A percentile compares a stretch with the other conserved stretches of the same genome.
Conservation (phyloP, 306 rosid genomes). For the Aeschynomene evenia region DNA sequence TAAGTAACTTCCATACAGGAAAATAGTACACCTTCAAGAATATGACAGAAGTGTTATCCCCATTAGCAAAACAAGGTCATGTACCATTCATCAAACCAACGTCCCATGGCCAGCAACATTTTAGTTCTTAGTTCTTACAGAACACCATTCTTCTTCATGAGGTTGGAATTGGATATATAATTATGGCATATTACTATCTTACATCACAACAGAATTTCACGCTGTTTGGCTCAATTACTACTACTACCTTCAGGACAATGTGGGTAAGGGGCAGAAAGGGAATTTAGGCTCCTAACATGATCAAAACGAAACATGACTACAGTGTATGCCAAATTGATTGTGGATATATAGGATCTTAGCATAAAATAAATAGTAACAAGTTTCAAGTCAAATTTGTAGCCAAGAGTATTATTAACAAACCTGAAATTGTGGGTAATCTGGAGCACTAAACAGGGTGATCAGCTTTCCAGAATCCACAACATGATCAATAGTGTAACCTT, state of each 20-base stretch:
- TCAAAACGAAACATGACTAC: not conserved
- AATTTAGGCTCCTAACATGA: not conserved
- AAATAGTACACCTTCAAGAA: not conserved
- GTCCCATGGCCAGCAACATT: not conserved
- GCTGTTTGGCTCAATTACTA: too few species aligned
- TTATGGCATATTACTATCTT: too few species aligned
- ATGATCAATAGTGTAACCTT: constrained; percentile 90
- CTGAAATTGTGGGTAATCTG: constrained; percentile 97
- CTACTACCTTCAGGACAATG: too few species aligned
- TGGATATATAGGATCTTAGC: not conserved
- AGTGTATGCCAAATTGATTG: not conserved
- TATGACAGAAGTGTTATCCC: not conserved
- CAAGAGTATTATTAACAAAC: constrained; percentile 33
- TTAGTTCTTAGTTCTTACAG: constrained; percentile 3
- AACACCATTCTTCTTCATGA: not conserved
- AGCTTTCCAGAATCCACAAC: constrained; percentile 86
- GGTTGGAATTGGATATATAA: too few species aligned
- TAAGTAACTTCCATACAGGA: not conserved
- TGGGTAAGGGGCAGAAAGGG: too few species aligned
- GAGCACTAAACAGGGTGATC: constrained; percentile 87
- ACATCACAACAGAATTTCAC: too few species aligned
- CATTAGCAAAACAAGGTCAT: not conserved
- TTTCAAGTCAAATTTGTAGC: not conserved
- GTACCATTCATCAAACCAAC: not conserved
- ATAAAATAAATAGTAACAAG: too few species aligned